phyloP scores from a whole-genome alignment of 1,284 basidiomycete genomes.

The Trichosporon ovoides region DNA sequence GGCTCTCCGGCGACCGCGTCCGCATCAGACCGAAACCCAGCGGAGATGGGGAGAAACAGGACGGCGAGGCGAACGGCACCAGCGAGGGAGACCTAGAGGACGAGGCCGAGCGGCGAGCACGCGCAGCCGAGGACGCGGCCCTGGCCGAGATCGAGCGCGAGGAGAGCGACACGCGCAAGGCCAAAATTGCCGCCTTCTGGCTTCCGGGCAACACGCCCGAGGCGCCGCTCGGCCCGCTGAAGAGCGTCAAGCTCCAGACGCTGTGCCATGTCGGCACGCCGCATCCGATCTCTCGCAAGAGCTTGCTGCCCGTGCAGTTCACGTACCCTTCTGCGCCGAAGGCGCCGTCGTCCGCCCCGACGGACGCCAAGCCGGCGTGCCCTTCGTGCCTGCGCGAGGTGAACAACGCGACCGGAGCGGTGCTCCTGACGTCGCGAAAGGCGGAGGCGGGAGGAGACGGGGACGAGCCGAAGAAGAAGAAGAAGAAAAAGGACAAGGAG shows the following conservation, averaged over 20 bases:
- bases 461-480: constrained; percentile 8
- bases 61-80: not conserved
- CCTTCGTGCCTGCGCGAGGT: constrained; percentile 81
- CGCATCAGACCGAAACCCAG: not conserved
- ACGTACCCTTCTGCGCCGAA: constrained; percentile 51
- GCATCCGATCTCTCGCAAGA: constrained; percentile 60
- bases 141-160: constrained; percentile 73
- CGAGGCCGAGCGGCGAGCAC: constrained; percentile 63
- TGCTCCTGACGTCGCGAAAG: constrained; percentile 52
- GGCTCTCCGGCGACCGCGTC: constrained; percentile 43
- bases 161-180: constrained; percentile 67
- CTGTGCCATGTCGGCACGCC: constrained; percentile 72
- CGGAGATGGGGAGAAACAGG: not conserved
- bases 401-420: constrained; percentile 68
- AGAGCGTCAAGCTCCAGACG: constrained; percentile 76
- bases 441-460: constrained; percentile 7
- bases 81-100: constrained; percentile 57
- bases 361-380: constrained; percentile 59
- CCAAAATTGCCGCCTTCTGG: constrained; percentile 93
- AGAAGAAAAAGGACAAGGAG: constrained; percentile 36
- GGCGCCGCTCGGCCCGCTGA: constrained; percentile 58
- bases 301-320: constrained; percentile 69
- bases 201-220: constrained; percentile 79
- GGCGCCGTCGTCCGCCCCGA: not conserved
- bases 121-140: constrained; percentile 78